A percentile compares a stretch with the other conserved stretches of the same genome.
phyloP scores from a whole-genome alignment of 331 rosid genomes.

The Quercus lobata region DNA sequence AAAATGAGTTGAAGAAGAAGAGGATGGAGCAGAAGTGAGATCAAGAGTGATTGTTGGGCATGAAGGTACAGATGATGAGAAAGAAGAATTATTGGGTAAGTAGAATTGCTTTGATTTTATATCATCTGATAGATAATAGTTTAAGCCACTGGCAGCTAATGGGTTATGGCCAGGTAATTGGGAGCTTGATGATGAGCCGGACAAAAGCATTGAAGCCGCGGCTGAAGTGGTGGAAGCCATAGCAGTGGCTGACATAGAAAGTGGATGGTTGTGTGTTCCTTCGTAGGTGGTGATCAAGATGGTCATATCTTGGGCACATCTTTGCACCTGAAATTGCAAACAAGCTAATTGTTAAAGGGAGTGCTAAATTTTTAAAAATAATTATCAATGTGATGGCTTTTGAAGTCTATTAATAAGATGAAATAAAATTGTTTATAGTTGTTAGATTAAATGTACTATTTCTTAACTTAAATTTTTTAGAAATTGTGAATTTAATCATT shows the following conservation, averaged over 20 bases:
- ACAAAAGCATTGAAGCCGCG: slow-evolving; percentile 82
- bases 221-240: slow-evolving; percentile 98
- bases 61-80: slow-evolving; percentile 44
- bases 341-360: background rate
- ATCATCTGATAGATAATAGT: slow-evolving; percentile 46
- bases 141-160: slow-evolving; percentile 39
- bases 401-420: no score
- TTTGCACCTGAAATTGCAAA: slow-evolving; percentile 65
- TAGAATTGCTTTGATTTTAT: slow-evolving; percentile 47
- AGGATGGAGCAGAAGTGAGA: slow-evolving; percentile 64
- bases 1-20: slow-evolving; percentile 38
- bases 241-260: slow-evolving; percentile 79
- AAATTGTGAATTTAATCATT: no score
- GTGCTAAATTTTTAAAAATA: no score
- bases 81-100: slow-evolving; percentile 38
- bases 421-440: no score
- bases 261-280: slow-evolving; percentile 88
- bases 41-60: slow-evolving; percentile 84
- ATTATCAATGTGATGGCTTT: no score
- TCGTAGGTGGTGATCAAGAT: slow-evolving; percentile 78
- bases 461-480: no score
- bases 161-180: slow-evolving; percentile 2
- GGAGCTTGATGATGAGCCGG: slow-evolving; percentile 74
- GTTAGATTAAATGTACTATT: no score
- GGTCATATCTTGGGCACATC: slow-evolving; percentile 76